Conservation (phyloP, 805 yeast species). For the Babjeviella inositovora region DNA sequence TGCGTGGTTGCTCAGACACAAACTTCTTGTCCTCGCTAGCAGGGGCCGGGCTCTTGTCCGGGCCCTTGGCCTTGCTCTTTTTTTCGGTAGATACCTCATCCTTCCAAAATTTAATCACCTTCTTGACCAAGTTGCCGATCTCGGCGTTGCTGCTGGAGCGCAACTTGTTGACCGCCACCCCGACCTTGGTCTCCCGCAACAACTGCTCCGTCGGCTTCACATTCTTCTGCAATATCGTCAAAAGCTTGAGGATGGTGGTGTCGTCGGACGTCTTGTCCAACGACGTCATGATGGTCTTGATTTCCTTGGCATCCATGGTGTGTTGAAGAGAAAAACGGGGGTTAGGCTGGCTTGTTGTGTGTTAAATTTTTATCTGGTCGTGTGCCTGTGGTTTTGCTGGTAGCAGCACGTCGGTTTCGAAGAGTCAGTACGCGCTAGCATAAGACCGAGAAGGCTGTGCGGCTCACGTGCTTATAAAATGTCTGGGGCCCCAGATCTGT, state of each 20-base stretch:
- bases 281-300: constrained; percentile 47
- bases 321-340: no score
- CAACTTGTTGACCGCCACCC: constrained; percentile 86
- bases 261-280: constrained; percentile 63
- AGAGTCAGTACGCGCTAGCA: no score
- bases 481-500: no score
- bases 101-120: constrained; percentile 79
- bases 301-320: constrained; percentile 72
- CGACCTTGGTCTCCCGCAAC: constrained; percentile 81
- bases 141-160: constrained; percentile 55
- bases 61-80: constrained; percentile 6
- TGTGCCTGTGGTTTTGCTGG: no score
- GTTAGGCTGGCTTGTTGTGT: no score
- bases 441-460: no score
- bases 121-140: constrained; percentile 57
- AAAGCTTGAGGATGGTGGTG: constrained; percentile 46
- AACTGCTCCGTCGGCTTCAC: constrained; percentile 76
- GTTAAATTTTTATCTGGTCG: no score
- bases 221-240: constrained; percentile 49
- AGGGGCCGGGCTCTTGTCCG: constrained; percentile 3
- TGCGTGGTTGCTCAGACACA: constrained; percentile 45
- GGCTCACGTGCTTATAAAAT: no score
- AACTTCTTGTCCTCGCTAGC: constrained; percentile 23
- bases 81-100: constrained; percentile 68
- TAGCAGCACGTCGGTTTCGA: no score